phyloP scores from a whole-genome alignment of 176 grass and related monocot genomes.

The Avena sativa region DNA sequence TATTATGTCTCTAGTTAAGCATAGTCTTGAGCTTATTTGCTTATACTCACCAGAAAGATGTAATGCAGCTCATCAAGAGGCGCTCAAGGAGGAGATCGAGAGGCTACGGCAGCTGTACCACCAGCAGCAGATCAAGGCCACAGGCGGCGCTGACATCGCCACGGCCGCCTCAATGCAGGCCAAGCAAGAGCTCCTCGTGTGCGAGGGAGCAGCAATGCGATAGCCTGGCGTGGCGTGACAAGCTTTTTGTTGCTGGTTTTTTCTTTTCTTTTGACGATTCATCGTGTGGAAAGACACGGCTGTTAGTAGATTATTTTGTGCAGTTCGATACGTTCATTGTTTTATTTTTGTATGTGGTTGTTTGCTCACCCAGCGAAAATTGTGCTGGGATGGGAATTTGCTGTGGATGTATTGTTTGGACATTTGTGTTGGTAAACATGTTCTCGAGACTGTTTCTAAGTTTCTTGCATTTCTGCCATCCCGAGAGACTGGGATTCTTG shows the following conservation, averaged over 20 bases:
- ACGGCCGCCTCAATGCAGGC: slow-evolving; percentile 55
- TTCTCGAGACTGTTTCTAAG: background rate
- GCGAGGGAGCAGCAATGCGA: slow-evolving; percentile 56
- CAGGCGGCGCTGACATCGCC: slow-evolving; percentile 50
- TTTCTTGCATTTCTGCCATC: background rate
- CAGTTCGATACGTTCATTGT: slow-evolving; percentile 35
- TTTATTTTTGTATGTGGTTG: slow-evolving; percentile 26
- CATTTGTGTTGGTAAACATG: slow-evolving; percentile 41
- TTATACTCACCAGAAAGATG: background rate
- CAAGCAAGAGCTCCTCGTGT: slow-evolving; percentile 54
- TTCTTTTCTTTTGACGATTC: background rate
- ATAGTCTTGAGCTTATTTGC: background rate
- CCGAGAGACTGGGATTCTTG: background rate
- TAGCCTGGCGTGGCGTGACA: background rate
- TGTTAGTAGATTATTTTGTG: slow-evolving; percentile 48
- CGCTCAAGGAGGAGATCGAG: slow-evolving; percentile 82
- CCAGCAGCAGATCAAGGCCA: slow-evolving; percentile 80
- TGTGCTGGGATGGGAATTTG: slow-evolving; percentile 30
- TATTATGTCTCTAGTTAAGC: background rate
- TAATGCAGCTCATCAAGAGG: slow-evolving; percentile 87
- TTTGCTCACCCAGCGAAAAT: slow-evolving; percentile 34
- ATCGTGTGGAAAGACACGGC: slow-evolving; percentile 14
- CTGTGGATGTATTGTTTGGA: slow-evolving; percentile 44
- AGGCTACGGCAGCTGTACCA: slow-evolving; percentile 78
- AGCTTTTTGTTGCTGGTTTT: background rate